Evolutionary conservation across 2,329 filamentous ascomycete genomes (phyloP).

Genomic region (Xylariaceae sp.): DNA sequence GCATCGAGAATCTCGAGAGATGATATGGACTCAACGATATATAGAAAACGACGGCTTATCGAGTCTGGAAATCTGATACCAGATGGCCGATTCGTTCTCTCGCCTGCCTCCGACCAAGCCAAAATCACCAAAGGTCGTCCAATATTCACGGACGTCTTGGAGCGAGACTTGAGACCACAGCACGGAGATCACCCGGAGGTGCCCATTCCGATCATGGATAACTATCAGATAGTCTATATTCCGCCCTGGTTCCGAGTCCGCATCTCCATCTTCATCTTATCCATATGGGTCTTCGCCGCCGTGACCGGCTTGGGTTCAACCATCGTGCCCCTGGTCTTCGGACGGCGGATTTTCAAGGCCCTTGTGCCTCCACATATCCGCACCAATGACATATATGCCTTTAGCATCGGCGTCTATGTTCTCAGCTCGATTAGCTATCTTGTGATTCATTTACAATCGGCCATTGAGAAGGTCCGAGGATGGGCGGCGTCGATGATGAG

Average conservation of each 20-base stretch:
- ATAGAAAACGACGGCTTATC: constrained; percentile 43
- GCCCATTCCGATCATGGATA: constrained; percentile 50
- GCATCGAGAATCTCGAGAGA: constrained; percentile 32
- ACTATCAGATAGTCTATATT: constrained; percentile 70
- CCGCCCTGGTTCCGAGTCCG: constrained; percentile 78
- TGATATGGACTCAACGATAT: constrained; percentile 35
- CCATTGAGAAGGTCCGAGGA: constrained; percentile 31
- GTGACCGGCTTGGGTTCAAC: constrained; percentile 79
- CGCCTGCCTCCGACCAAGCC: constrained; percentile 92
- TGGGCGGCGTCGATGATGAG: constrained; percentile 28
- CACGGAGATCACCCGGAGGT: constrained; percentile 49
- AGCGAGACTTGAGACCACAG: constrained; percentile 60
- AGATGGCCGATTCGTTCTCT: constrained; percentile 79
- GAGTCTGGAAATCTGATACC: constrained; percentile 50
- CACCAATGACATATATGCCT: constrained; percentile 94
- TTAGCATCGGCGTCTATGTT: constrained; percentile 82
- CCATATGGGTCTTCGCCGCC: constrained; percentile 91
- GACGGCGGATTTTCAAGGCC: constrained; percentile 68
- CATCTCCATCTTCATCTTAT: constrained; percentile 77
- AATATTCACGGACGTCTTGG: constrained; percentile 74
- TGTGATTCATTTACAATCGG: constrained; percentile 44
- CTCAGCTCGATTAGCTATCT: constrained; percentile 64
- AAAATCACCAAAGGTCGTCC: constrained; percentile 78
- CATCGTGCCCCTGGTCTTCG: constrained; percentile 79
- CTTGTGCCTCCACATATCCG: constrained; percentile 65